Base-by-base conservation (phyloP, 164 flowering plant species). In the Paratinospora sagittata region DNA sequence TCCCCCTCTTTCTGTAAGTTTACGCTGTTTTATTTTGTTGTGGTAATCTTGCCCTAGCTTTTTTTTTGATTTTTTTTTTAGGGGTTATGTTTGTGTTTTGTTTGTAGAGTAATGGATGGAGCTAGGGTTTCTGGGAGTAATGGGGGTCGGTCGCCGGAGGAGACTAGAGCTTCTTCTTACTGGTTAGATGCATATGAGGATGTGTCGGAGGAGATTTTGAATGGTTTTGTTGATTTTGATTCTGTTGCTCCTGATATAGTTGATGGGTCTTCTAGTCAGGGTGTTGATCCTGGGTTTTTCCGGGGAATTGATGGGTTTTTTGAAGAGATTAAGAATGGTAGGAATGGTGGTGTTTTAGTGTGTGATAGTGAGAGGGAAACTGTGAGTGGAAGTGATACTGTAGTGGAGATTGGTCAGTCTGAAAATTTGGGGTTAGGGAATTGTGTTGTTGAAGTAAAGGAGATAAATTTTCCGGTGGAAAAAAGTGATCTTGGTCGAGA, bases 151-250 rank as follows among this genome's bases (percentile, higher is more conserved):
- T 61, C 73, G 11, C 69, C 68, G 5, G 79, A 72, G 37, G 74
- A n/a, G n/a, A n/a, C 55, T 27, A 76, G 70, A 67, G 78, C 87
- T 30, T 85, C n/a, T n/a, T n/a, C 94, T 16, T 94, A 90, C 83
- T 94, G 98, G 98, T 81, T 91, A 2, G 98, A 94, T 79, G 98
- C 98, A 9, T 86, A 88, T 61, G 98, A 94, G 78, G 96, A 91
- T 39, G 79, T 87, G 1, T 62, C 88, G 8, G 82, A 87, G 63
- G 89, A 85, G 41, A 63, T 84, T 3, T 77, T 85, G 27, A 72
- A 34, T 19, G 84, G 80, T 67, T 77, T 83, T 57, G 80, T 80
- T 16, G 86, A 85, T 82, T 85, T 88, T 65, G 85, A 70, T 24
- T 27, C 76, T 2, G 65, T 73, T 65, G 80, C 30, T 37, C 62